phyloP scores from a whole-genome alignment of 2,329 filamentous ascomycete genomes.

The Bipolaris bicolor region DNA sequence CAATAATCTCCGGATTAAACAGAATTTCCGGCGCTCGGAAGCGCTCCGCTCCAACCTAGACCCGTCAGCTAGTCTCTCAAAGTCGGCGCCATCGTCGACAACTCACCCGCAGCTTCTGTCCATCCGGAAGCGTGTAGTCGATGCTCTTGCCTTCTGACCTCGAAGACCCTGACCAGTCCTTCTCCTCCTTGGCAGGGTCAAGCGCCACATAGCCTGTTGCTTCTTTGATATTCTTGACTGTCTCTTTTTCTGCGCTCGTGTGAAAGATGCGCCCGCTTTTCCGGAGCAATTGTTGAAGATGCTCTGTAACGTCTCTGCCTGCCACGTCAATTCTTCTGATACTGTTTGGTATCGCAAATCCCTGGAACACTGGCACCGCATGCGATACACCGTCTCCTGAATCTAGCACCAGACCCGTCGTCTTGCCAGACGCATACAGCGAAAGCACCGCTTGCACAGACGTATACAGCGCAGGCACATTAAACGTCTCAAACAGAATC shows the following conservation, averaged over 20 bases:
- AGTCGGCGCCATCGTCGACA: conserved; percentile 12
- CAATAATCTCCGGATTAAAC: conserved; percentile 96
- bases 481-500: conserved; percentile 98
- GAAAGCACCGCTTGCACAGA: conserved; percentile 97
- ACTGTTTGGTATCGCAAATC: conserved; percentile 94
- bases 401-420: conserved; percentile 94
- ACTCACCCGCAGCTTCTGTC: conserved; percentile 84
- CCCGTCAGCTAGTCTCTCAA: conserved; percentile 28
- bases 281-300: conserved; percentile 86
- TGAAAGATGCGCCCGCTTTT: conserved; percentile 96
- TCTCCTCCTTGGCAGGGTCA: conserved; percentile 92
- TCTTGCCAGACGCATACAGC: conserved; percentile 92
- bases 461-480: conserved; percentile 93
- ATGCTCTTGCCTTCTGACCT: conserved; percentile 80
- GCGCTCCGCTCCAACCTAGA: conserved; percentile 84
- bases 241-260: conserved; percentile 98
- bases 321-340: conserved; percentile 96
- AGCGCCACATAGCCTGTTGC: conserved; percentile 88
- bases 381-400: conserved; percentile 96
- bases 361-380: conserved; percentile 96
- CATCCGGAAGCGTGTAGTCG: conserved; percentile 90
- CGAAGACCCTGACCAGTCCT: conserved; percentile 82
- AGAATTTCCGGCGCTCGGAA: conserved; percentile 97
- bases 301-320: conserved; percentile 92
- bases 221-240: conserved; percentile 97